Base-by-base conservation (phyloP, 2,329 filamentous ascomycete species). In the Paecilomyces formosus region DNA sequence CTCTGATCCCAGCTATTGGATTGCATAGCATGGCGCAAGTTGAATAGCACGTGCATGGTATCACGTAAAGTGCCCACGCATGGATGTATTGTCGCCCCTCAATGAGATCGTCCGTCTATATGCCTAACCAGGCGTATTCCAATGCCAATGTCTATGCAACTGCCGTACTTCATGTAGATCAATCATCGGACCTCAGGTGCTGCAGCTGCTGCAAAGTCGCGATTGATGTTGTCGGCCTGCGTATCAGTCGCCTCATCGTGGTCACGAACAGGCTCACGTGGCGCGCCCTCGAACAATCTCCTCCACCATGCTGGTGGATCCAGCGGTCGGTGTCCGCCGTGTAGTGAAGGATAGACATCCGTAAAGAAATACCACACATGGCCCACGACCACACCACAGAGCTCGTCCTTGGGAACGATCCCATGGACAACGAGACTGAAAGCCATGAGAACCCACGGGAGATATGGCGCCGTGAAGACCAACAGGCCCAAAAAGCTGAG, bases 361-460 rank as follows among this genome's bases (percentile, higher is more conserved):
- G 87, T 90, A 75, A 97, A 97, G 78, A 97, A 99, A 75, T 97
- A 99, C 88, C 92, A 97, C 49, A 97, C 82, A 75, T 99, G 94
- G 9, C 94, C 94, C 45, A 97, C 92, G 9, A 94, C 86, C 15
- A 97, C 91, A 3, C 94, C 94, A 78, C 95, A 91, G 62, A 99
- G 88, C 79, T 99, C 94, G 72, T 97, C 94, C 76, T 95, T 96
- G 3, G 94, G 94, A 50, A 97, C 82, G 4, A 84, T 88, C 6
- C 90, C 90, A 72, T 97, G 92, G 72, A 97, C 82, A n/a, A 96
- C 82, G 53, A 97, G 80, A 69, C 90, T 95, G 76, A 99, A 96
- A 0, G 84, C 88, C 83, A 97, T 92, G 68, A 99, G 76, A 2
- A 99, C 93, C 92, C 93, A 97, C 0, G 94, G 94, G 53, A 99